Base-by-base conservation (phyloP, 75 land plant genomes). In the Pinus albicaulis region DNA sequence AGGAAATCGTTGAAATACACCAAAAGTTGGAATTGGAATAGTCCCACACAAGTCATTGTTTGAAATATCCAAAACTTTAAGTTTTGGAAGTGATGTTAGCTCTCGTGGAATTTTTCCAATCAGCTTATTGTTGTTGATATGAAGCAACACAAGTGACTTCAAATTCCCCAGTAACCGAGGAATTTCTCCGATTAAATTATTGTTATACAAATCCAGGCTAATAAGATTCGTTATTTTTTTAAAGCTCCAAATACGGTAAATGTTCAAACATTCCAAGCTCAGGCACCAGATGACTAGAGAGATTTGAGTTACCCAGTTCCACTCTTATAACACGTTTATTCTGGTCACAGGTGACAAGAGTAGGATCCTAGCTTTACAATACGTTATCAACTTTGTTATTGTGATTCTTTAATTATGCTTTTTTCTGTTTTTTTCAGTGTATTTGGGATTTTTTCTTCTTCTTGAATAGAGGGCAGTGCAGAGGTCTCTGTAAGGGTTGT, bases 41-140 rank as follows among this genome's bases (percentile, higher is more conserved):
- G 99, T 92, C 66, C 99, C 99, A 76, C 98, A 97, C 44, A 97
- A 77, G 66, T 97, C 65, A 73, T 97, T 97, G 81, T 63, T 85
- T 24, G 99, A 94, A 61, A 97, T 86, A 84, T 97, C 99, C 60
- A 94, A 86, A 66, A 94, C 98, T 94, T 97, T 97, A n/a, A 97
- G 89, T 57, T 80, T 89, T 20, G 86, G 36, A 76, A 90, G 79
- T 4, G 68, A 52, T 52, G 79, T 78, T 55, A 97, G 89, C 52
- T 87, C n/a, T n/a, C n/a, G 88, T 5, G 99, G 99, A 25, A 97
- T 94, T 60, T 74, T 80, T 24, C 99, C 99, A 71, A 81, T 89
- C 73, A 97, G 76, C 66, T 64, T 56, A 80, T 97, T 97, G 75
- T 91, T 87, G 76, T 97, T 97, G 66, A 97, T 87, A 23, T 98